Evolutionary conservation across 2,329 filamentous ascomycete genomes (phyloP), one percentile per base, ranked within the genome.

Genomic region (Aspergillus cejpii): DNA sequence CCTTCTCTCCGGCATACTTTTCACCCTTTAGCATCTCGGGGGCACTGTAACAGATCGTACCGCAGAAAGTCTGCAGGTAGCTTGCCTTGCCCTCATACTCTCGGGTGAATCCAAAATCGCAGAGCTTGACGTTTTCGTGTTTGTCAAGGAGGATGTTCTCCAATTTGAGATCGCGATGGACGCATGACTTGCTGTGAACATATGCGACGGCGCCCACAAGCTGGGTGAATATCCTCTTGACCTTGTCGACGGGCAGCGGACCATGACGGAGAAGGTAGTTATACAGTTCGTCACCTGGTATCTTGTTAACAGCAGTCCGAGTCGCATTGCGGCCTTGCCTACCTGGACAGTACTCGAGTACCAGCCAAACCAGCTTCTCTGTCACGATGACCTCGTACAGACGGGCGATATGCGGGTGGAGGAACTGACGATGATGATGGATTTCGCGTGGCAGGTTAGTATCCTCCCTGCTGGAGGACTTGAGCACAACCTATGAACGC

Each of bases 381-480:
- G 92, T 98, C 51, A 98, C 90, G 58, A 98, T 94, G 48, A 98
- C 91, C 73, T 98, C 92, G 74, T 98, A 97, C 17, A 98, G 75
- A 40, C 92, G 81, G 37, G 92, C 90, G 59, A 98, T 98, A 70
- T 98, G 92, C 17, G 92, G 92, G 63, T 98, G 92, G 53, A 95
- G 79, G 68, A 98, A 96, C 68, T 98, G 92, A 56, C 92, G 86
- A 66, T 98, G 92, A 66, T 98, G 92, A 67, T 98, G 92, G 58
- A 98, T 98, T 67, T 98, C 92, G 57, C 92, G 85, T 12, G 91
- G 91, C 39, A 98, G 83, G 65, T 98, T 98, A 43, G 87, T 81
- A 67, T 98, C 92, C 63, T 90, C 85, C 67, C 95, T 96, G 65
- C 92, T 91, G 51, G 92, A 92, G 49, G 90, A 96, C 71, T 98